A percentile compares a stretch with the other conserved stretches of the same genome.
These are phyloP conservation scores for Rhododendron henanense DNA, from an alignment of 148 eudicot species.

Conservation along the genomic window DNA sequence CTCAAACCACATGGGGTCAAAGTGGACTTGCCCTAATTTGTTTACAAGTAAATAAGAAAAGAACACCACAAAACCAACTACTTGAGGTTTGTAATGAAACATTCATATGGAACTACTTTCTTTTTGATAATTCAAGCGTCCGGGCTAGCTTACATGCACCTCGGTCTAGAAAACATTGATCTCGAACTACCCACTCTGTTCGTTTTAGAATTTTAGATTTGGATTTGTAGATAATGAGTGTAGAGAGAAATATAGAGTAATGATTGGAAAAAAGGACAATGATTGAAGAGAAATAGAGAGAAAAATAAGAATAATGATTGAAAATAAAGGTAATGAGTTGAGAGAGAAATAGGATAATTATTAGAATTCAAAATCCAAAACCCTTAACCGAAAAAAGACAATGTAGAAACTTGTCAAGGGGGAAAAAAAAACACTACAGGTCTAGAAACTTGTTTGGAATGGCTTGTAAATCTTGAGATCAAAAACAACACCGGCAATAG, in stretches of 20 bases:
- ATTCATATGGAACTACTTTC: not conserved
- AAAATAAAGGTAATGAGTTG: too few species aligned
- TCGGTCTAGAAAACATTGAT: not conserved
- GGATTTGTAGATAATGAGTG: too few species aligned
- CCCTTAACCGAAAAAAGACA: too few species aligned
- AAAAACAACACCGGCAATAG: constrained; percentile 42
- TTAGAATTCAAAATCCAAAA: too few species aligned
- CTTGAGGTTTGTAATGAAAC: not conserved
- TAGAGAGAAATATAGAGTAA: too few species aligned
- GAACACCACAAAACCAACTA: not conserved
- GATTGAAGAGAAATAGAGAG: too few species aligned
- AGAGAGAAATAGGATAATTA: too few species aligned
- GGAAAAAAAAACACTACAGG: not conserved
- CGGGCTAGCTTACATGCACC: not conserved
- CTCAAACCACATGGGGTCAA: too few species aligned
- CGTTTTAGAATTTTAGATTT: too few species aligned
- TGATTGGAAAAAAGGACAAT: too few species aligned
- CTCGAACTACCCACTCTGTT: not conserved
- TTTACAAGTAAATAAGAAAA: not conserved
- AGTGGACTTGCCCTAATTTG: too few species aligned
- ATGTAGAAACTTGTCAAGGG: not conserved
- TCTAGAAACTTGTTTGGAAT: constrained; percentile 29
- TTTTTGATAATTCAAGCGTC: not conserved
- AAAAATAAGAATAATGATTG: too few species aligned
- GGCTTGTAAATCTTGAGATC: constrained; percentile 51